Conservation (phyloP, 495 filamentous ascomycete species). For the Umbilicaria muhlenbergii region DNA sequence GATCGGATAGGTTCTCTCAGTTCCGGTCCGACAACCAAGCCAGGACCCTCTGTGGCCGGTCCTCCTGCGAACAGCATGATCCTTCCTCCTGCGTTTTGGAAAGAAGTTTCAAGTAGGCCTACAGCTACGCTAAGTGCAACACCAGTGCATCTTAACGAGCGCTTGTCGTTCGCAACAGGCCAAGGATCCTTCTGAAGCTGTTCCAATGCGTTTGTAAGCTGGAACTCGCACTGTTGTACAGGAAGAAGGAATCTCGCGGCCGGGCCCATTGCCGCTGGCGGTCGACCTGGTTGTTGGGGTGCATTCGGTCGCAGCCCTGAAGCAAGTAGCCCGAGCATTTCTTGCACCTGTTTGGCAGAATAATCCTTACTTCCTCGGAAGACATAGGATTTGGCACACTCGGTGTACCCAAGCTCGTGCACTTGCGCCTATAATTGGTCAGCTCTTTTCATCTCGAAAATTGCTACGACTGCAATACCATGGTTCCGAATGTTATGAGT, state of each 20-base stretch:
- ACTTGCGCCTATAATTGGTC: conserved; percentile 61
- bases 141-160: conserved; percentile 85
- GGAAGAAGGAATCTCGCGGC: conserved; percentile 86
- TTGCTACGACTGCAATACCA: conserved; percentile 38
- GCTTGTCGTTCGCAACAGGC: conserved; percentile 90
- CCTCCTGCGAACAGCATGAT: conserved; percentile 98
- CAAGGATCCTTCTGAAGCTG: conserved; percentile 96
- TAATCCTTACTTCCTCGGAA: conserved; percentile 99
- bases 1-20: conserved; percentile 93
- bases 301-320: conserved; percentile 60
- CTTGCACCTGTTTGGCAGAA: conserved; percentile 87
- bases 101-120: conserved; percentile 81
- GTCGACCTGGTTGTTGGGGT: conserved; percentile 65
- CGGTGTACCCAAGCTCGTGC: conserved; percentile 94
- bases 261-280: conserved; percentile 55
- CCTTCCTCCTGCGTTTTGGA: conserved; percentile 85
- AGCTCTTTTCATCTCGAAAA: conserved; percentile 7
- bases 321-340: conserved; percentile 80
- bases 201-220: conserved; percentile 93
- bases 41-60: conserved; percentile 88
- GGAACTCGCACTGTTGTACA: conserved; percentile 92
- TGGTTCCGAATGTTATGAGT: conserved; percentile 90
- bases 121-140: conserved; percentile 92
- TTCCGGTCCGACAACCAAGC: conserved; percentile 95
- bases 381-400: conserved; percentile 98